phyloP scores from a whole-genome alignment of 2,329 filamentous ascomycete species.

The Harringtonia lauricola region DNA sequence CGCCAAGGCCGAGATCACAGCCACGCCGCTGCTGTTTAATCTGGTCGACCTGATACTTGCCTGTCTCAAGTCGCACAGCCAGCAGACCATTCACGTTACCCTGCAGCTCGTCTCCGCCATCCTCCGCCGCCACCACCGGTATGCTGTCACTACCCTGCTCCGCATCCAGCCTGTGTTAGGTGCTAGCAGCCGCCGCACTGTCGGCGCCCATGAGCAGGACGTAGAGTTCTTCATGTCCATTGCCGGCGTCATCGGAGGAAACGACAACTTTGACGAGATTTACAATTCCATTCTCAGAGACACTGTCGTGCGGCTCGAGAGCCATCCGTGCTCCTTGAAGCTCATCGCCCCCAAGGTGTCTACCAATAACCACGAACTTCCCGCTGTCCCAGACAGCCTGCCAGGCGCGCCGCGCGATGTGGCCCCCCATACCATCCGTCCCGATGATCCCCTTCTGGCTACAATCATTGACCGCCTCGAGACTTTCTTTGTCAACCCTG shows the following conservation, averaged over 20 bases:
- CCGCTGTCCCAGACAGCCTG: constrained; percentile 42
- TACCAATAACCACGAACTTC: constrained; percentile 43
- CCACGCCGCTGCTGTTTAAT: constrained; percentile 82
- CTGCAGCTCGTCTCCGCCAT: constrained; percentile 80
- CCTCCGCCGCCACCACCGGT: constrained; percentile 75
- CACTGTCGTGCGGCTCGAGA: constrained; percentile 55
- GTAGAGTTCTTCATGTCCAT: constrained; percentile 60
- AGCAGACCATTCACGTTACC: constrained; percentile 82
- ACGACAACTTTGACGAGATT: constrained; percentile 59
- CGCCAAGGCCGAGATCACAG: constrained; percentile 59
- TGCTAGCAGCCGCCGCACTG: constrained; percentile 39
- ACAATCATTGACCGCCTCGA: constrained; percentile 58
- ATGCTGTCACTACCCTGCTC: constrained; percentile 68
- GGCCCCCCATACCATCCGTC: constrained; percentile 48
- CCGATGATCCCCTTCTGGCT: constrained; percentile 51
- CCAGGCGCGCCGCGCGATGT: constrained; percentile 52
- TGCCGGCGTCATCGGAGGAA: constrained; percentile 56
- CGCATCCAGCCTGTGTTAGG: constrained; percentile 44
- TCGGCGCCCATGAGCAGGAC: constrained; percentile 65
- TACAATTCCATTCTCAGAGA: constrained; percentile 66
- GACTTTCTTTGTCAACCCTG: constrained; percentile 78
- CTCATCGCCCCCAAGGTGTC: constrained; percentile 52
- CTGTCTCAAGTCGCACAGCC: constrained; percentile 71
- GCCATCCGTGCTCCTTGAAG: constrained; percentile 60
- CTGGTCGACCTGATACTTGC: constrained; percentile 82